Base-by-base conservation (phyloP, 2,329 filamentous ascomycete species). In the Pseudogymnoascus destructans region DNA sequence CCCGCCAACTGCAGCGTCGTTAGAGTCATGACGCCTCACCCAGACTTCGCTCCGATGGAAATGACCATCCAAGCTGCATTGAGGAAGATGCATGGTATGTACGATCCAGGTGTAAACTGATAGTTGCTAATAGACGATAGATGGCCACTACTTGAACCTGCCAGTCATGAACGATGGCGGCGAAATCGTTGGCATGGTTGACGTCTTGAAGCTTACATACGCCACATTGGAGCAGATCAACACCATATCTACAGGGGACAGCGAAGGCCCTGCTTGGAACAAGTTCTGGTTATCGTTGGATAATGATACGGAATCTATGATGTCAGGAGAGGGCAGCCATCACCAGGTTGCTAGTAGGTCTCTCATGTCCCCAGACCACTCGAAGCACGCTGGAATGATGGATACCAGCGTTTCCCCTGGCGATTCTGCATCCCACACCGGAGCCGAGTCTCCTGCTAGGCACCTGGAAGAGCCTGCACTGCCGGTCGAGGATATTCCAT, bases 181-280 rank as follows among this genome's bases (percentile, higher is more conserved):
- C 63, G 93, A 98, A 73, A 98, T 98, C 69, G 93, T 98, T 60
- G 93, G 93, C 67, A 98, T 98, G 93, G 93, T 98, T 23, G 93
- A 98, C 72, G 93, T 98, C 60, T 81, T 98, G 62, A 97, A 97
- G 75, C 79, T 98, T 68, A 98, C 93, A 19, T 98, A 98, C 73
- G 93, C 93, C 55, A 98, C 93, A 4, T 80, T 98, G 57, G 93
- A 98, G 73, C 92, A 96, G 76, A 90, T 95, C 73, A 97, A 97
- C 76, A 90, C 89, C 60, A 97, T 98, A 85, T 84, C 81, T 38
- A 90, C 85, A 57, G 81, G 82, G 40, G 92, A 95, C 69, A 89
- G 83, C 66, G 93, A 98, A 73, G 93, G 93, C 0, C 93, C 93
- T 4, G 93, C 93, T 5, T 98, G 93, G 93, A 97, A 96, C 77